Base-by-base conservation (phyloP, 2,329 filamentous ascomycete genomes). In the Penicillium sp. region DNA sequence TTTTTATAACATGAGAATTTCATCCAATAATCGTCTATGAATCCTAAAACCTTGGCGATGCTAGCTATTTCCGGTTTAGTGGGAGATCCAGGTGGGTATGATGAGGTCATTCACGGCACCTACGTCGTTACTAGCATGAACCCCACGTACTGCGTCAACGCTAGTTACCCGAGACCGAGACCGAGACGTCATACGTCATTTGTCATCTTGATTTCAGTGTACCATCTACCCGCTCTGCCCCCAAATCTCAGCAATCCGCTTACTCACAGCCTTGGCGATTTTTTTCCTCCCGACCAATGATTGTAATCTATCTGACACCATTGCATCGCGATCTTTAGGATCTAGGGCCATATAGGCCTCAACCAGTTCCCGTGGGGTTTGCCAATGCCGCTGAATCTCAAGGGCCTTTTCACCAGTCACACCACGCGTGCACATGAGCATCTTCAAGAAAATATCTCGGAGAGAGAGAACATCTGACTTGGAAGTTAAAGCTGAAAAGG, bases 371-470 rank as follows among this genome's bases (percentile, higher is more conserved):
- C 83, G 79, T 0, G 91, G 91, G 2, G 90, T 93, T 62, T 82
- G 85, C 89, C 90, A 95, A n/a, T 81, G 77, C 63, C 85, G 87
- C 69, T 93, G 90, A 13, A 95, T 91, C 73, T 91, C 90, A 5
- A 93, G 73, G 0, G 91, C 91, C 66, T 90, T 91, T 65, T 93
- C 90, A 3, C 88, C 89, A 1, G 88, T 90, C 13, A 95, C 80
- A 1, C 89, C 89, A 54, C 83, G 83, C 1, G 85, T 91, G 61
- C 88, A 91, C 90, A 95, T 92, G 48, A 95, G 81, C 90, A 95
- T 93, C 73, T 93, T 93, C 26, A 95, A 77, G 64, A 85, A 93
- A 0, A 93, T 73, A 65, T 95, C 91, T 54, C 89, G 81, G 10
- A 93, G 77, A 0, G 89, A 90, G 65, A 92, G 83, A 57, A 83